These are phyloP conservation scores for Boletus tylopilopsis DNA, from an alignment of 768 basidiomycete species.

Conservation along the genomic window DNA sequence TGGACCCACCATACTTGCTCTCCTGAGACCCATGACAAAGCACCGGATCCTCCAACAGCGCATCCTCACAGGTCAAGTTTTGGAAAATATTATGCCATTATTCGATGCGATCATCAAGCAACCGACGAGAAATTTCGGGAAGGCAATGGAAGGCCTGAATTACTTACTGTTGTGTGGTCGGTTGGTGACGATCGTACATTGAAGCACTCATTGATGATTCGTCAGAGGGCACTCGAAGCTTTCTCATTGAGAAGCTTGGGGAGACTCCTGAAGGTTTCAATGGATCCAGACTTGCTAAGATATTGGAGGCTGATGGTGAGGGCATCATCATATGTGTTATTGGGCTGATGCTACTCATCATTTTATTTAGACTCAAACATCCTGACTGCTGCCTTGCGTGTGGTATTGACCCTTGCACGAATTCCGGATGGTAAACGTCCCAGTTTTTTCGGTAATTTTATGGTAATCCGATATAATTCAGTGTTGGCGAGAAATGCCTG, in stretches of 20 bases:
- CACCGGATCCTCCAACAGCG: slow-evolving; percentile 13
- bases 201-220: background rate
- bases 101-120: slow-evolving; percentile 8
- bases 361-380: slow-evolving; percentile 6
- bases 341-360: background rate
- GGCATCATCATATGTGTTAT: background rate
- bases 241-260: slow-evolving; percentile 6
- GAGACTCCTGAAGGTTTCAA: background rate
- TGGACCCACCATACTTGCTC: slow-evolving; percentile 14
- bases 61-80: slow-evolving; percentile 14
- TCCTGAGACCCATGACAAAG: slow-evolving; percentile 18
- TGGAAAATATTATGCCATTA: slow-evolving; percentile 8
- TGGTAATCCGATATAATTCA: too few species aligned
- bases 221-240: slow-evolving; percentile 10
- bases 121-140: slow-evolving; percentile 8
- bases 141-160: slow-evolving; percentile 22
- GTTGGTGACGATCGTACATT: background rate
- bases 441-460: too few species aligned
- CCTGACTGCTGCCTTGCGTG: slow-evolving; percentile 17
- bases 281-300: slow-evolving; percentile 7
- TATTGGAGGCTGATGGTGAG: slow-evolving; percentile 16
- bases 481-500: background rate
- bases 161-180: slow-evolving; percentile 18
- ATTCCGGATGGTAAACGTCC: slow-evolving; percentile 12
- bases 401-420: slow-evolving; percentile 15